Evolutionary conservation across 2,329 filamentous ascomycete species (phyloP), one percentile per base, ranked within the genome.

Genomic region (Zymoseptoria crescenta): DNA sequence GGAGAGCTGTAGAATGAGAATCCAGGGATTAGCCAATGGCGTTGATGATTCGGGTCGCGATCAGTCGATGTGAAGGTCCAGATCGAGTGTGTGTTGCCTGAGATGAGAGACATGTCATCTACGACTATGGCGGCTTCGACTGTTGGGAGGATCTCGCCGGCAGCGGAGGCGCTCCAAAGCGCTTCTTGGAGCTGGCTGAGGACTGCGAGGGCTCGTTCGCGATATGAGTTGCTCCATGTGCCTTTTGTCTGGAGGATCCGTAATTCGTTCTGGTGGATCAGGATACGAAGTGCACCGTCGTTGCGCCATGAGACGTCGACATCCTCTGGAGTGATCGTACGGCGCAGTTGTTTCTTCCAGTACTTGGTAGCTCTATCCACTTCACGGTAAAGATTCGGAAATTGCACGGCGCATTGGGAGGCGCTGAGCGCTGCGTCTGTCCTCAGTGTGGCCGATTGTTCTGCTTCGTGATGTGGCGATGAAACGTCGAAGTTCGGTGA

Each of bases 21-120:
- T 59, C 81, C 79, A 0, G 79, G 79, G 71, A 81, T 80, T 13
- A 81, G 68, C 79, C 79, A 81, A 3, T 72, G 65, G 4, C 67
- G 67, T 45, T 78, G 72, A 13, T 72, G 68, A 8, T 71, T 13
- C 64, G 70, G 56, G 71, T 65, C 56, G 19, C 54, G 35, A 3
- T 56, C 24, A 27, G 60, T 60, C 10, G 60, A 59, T 5, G 64
- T 61, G 53, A 59, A 68, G 1, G 63, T 61, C 65, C 65, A 69
- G 52, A 64, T 64, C 3, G 67, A 62, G 10, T 65, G 58, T 0
- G 61, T 65, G 20, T 59, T 59, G 9, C 55, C 30, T 16, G 59
- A 58, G 9, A 48, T 53, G 41, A 30, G 16, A 56, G 59, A 21
- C 51, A 72, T 74, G 63, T 81, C 79, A 56, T 80, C 75, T 1